Base-by-base conservation (phyloP, 495 filamentous ascomycete species). In the Neurospora sp. region DNA sequence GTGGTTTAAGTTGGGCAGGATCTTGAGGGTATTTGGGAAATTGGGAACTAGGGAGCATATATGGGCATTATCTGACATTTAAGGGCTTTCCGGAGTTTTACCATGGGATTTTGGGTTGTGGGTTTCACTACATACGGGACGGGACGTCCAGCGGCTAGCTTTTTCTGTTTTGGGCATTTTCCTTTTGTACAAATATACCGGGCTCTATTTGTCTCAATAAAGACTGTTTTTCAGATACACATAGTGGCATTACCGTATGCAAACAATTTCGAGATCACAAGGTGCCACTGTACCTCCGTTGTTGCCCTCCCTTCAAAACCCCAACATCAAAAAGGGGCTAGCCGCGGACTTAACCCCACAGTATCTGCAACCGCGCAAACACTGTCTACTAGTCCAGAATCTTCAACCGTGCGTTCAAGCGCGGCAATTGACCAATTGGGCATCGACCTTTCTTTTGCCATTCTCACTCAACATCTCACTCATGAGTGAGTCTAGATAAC, bases 1-100 rank as follows among this genome's bases (percentile, higher is more conserved):
- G 85, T 90, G 71, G 94, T 99, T 44, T 80, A 31, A 73, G 39
- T 4, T n/a, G 3, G 9, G n/a, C 20, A 0, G 14, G 54, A 60
- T 27, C 6, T 18, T 9, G 23, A 35, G 12, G 54, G 7, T 14
- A 27, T 8, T 4, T 35, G 14, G 14, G 5, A 14, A 35, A 35
- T 27, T 54, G 10, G 49, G 27, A 35, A 35, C 2, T 18, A 35
- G 7, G 54, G 54, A 66, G 27, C 54, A 66, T 66, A 66, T 18
- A 35, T 14, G 27, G 54, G 54, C 54, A 66, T 66, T 0, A 35
- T 66, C 14, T 18, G 54, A 35, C 14, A 16, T 35, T 66, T 35
- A 66, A 9, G 54, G 54, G 27, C 18, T 46, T 18, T 66, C 27
- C 35, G 54, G 54, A 35, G 54, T 66, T 66, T 66, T 66, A 14